Evolutionary conservation across 1,284 basidiomycete species (phyloP).

Genomic region (Sparassis latifolia): DNA sequence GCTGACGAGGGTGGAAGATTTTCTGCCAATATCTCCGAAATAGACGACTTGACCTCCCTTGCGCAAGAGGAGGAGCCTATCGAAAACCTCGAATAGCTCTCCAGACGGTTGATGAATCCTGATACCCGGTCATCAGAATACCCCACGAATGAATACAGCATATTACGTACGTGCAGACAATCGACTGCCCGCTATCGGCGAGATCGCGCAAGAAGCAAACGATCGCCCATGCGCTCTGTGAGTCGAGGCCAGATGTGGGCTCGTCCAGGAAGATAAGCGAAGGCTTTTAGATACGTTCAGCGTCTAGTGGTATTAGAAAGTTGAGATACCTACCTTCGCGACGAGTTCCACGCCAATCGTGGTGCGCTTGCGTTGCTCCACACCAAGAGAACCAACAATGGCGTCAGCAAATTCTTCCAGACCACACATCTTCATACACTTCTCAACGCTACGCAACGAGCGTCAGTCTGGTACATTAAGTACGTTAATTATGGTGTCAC

Average conservation of each 20-base stretch:
- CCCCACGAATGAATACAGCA: neutral
- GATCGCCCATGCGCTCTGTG: slow-evolving; percentile 86
- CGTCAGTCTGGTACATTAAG: neutral
- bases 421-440: slow-evolving; percentile 75
- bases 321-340: slow-evolving; percentile 43
- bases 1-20: slow-evolving; percentile 47
- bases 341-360: slow-evolving; percentile 83
- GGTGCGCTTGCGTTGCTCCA: slow-evolving; percentile 74
- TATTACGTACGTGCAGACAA: slow-evolving; percentile 50
- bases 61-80: slow-evolving; percentile 49
- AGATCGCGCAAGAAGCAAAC: slow-evolving; percentile 73
- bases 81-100: slow-evolving; percentile 70
- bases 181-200: slow-evolving; percentile 77
- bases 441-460: slow-evolving; percentile 51
- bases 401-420: slow-evolving; percentile 68
- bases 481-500: slow-evolving; percentile 14
- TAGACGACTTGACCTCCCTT: slow-evolving; percentile 75
- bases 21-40: slow-evolving; percentile 68
- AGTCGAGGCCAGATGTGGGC: slow-evolving; percentile 82
- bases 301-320: neutral
- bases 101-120: slow-evolving; percentile 63
- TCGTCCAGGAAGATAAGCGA: slow-evolving; percentile 78
- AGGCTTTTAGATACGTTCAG: slow-evolving; percentile 40
- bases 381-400: slow-evolving; percentile 68
- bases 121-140: neutral